These are phyloP conservation scores for Nitzschia sp. DNA, from an alignment of 108 stramenopile species.

Conservation along the genomic window DNA sequence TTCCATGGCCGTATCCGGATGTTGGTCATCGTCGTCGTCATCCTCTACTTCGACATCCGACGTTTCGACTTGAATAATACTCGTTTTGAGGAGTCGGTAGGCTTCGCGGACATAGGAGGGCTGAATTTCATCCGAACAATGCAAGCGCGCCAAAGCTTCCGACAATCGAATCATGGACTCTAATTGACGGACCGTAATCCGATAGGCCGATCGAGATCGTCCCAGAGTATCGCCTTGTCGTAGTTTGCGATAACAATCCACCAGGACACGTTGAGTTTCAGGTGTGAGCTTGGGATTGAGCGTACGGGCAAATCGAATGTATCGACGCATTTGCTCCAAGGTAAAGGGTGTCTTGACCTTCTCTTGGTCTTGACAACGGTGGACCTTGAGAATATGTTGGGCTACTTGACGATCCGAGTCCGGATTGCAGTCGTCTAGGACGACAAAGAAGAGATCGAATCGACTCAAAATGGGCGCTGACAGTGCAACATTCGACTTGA, in stretches of 20 bases:
- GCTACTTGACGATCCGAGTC: constrained; percentile 91
- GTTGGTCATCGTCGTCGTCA: constrained; percentile 68
- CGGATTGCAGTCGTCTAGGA: constrained; percentile 97
- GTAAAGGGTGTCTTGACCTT: constrained; percentile 82
- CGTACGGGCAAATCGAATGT: constrained; percentile 94
- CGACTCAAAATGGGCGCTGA: constrained; percentile 96
- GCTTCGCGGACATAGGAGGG: constrained; percentile 94
- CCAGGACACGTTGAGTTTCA: constrained; percentile 81
- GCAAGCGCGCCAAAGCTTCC: constrained; percentile 94
- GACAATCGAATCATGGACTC: constrained; percentile 97
- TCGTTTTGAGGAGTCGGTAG: constrained; percentile 90
- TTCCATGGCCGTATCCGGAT: constrained; percentile 31
- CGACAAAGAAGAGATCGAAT: constrained; percentile 99
- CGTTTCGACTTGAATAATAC: constrained; percentile 97
- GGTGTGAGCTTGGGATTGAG: constrained; percentile 87
- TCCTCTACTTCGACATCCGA: constrained; percentile 95
- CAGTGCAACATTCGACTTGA: constrained; percentile 92
- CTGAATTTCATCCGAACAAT: constrained; percentile 86
- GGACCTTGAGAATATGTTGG: constrained; percentile 94
- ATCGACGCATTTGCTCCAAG: constrained; percentile 88
- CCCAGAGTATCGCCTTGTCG: constrained; percentile 96
- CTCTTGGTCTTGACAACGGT: constrained; percentile 66
- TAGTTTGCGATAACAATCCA: constrained; percentile 96
- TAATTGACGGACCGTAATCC: constrained; percentile 98
- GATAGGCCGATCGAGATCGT: constrained; percentile 91